A percentile compares a stretch with the other conserved stretches of the same genome.
phyloP scores from a whole-genome alignment of 805 yeast genomes.

The Priceomyces fermenticarens region DNA sequence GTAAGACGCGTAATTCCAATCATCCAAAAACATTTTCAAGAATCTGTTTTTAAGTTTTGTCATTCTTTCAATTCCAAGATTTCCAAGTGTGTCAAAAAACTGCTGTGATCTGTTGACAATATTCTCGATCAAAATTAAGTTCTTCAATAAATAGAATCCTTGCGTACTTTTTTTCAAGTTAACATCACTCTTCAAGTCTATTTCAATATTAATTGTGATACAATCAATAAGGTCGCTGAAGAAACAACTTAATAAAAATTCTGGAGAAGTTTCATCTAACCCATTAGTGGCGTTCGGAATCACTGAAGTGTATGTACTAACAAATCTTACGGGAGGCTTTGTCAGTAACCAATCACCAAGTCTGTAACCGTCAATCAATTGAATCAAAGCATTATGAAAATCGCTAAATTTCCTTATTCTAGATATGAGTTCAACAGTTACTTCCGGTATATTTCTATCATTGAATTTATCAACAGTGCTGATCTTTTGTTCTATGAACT shows the following conservation, averaged over 20 bases:
- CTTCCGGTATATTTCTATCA: constrained; percentile 70
- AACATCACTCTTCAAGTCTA: constrained; percentile 43
- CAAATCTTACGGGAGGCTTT: constrained; percentile 49
- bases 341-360: constrained; percentile 71
- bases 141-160: constrained; percentile 71
- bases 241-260: constrained; percentile 59
- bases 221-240: constrained; percentile 78
- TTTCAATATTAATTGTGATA: constrained; percentile 61
- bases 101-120: constrained; percentile 57
- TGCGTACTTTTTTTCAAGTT: constrained; percentile 43
- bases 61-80: constrained; percentile 58
- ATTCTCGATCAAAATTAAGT: constrained; percentile 72
- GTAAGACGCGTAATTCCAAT: constrained; percentile 80
- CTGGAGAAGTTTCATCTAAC: constrained; percentile 42
- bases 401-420: constrained; percentile 64
- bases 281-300: constrained; percentile 34
- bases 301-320: constrained; percentile 47
- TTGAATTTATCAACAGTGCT: constrained; percentile 42
- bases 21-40: constrained; percentile 64
- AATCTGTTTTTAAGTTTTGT: constrained; percentile 71
- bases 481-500: constrained; percentile 52
- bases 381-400: constrained; percentile 49
- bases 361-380: constrained; percentile 48
- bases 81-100: constrained; percentile 53
- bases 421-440: constrained; percentile 70